Percentiles rank a stretch among this genome's conserved stretches.
phyloP scores from a whole-genome alignment of 2,329 filamentous ascomycete species.

The Lasiodiplodia citricola region DNA sequence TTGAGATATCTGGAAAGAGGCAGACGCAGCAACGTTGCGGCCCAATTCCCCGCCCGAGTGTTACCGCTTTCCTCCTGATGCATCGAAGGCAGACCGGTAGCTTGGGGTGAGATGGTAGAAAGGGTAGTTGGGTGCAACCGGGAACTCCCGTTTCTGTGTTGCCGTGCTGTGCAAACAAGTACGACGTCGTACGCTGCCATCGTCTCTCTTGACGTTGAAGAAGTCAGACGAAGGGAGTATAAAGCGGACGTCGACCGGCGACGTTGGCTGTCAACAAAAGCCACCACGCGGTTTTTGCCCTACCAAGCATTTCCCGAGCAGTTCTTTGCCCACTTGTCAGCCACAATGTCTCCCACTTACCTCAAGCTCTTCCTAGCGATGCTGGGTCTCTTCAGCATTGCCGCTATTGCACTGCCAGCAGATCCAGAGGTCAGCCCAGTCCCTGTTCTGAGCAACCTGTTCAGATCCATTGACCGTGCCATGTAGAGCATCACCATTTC shows the following conservation, averaged over 20 bases:
- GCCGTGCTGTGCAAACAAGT: not conserved
- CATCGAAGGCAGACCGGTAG: not conserved
- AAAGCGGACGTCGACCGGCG: not conserved
- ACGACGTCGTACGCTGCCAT: not conserved
- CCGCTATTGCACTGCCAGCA: not conserved
- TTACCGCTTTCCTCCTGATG: not conserved
- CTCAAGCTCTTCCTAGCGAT: not conserved
- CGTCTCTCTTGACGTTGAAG: not conserved
- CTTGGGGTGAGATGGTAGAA: not conserved
- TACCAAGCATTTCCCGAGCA: not conserved
- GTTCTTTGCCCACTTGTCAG: not conserved
- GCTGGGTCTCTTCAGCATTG: not conserved
- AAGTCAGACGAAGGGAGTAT: not conserved
- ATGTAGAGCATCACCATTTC: not conserved
- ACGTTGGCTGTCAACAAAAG: not conserved
- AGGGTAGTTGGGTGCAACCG: not conserved
- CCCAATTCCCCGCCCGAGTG: too few species aligned
- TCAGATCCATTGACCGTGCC: too few species aligned
- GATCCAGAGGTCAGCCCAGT: not conserved
- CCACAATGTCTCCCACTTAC: constrained; percentile 6
- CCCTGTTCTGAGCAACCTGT: not conserved
- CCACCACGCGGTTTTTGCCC: not conserved
- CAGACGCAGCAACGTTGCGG: too few species aligned
- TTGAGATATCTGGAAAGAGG: not conserved
- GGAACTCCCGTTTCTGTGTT: not conserved